Evolutionary conservation across 768 basidiomycete genomes (phyloP), one percentile per base, ranked within the genome.

Genomic region (Termitomyces sp.): DNA sequence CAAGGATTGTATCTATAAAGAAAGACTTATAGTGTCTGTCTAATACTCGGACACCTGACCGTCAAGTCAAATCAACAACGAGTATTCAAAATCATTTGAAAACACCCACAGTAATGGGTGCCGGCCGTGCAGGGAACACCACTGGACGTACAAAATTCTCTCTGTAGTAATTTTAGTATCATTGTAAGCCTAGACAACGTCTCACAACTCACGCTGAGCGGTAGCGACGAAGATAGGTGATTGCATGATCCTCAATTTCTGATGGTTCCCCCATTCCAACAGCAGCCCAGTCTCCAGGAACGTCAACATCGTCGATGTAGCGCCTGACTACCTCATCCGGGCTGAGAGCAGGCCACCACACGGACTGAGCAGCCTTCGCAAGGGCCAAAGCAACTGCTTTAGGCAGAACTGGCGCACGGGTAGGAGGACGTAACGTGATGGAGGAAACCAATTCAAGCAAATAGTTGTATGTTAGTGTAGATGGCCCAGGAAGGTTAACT

Each of bases 331-430:
- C 88, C 72, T 97, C 95, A 70, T 99, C 96, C 1, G 94, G 92
- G 69, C 83, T 86, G 52, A 97, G 78, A 39, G 89, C 81, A 13
- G 95, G 95, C 95, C 95, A 98, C 95, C 94, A 99, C 73, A 80
- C 60, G 65, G 72, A 69, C 84, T 89, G 75, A n/a, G 81, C 79
- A 50, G 79, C 71, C 64, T 78, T 84, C 4, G 94, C 81, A 41
- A 92, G 71, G 8, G 80, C 67, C 34, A 81, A 73, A 41, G 94
- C 91, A 57, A 93, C 66, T 15, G 76, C 67, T 71, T 90, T 91
- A 18, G 96, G 95, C 34, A 98, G 65, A 36, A 82, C 83, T 27
- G 90, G 91, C 1, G 85, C 91, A 49, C 79, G 76, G 27, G 86
- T 88, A 57, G 86, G 82, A 13, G 86, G 82, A 47, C 83, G 87